Percentiles rank a stretch among this genome's conserved stretches.
These are phyloP conservation scores for Gonium pectorale DNA, from an alignment of 139 green algal species.

Conservation along the genomic window DNA sequence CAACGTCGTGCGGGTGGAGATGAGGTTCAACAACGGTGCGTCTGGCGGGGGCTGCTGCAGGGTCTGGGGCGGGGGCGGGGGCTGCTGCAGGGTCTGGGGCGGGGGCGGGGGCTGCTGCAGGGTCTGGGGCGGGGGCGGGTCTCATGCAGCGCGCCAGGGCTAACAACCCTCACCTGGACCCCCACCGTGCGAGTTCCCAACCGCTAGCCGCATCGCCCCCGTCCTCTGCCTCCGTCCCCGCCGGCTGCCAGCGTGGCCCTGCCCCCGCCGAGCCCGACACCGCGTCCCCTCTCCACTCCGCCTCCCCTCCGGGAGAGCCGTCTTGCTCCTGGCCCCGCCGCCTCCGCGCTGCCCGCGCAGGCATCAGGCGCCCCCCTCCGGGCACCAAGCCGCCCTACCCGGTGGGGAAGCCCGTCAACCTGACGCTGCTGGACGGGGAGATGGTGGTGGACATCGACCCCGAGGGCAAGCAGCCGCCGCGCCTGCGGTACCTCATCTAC, in stretches of 20 bases:
- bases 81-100: too few species aligned
- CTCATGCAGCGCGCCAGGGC: too few species aligned
- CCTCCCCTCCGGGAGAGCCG: too few species aligned
- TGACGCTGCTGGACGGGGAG: conserved; percentile 96
- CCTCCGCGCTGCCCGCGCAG: not conserved
- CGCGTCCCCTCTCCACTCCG: not conserved
- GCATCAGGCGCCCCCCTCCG: conserved; percentile 5
- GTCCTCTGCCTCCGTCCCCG: not conserved
- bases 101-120: not conserved
- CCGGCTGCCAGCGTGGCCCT: not conserved
- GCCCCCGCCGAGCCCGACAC: not conserved
- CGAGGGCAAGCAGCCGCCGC: not conserved
- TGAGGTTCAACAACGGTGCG: conserved; percentile 72
- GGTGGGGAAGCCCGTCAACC: conserved; percentile 58
- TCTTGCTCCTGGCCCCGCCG: too few species aligned
- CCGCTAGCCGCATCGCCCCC: not conserved
- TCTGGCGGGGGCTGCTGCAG: not conserved
- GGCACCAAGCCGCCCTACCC: conserved; percentile 23
- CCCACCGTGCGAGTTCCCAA: too few species aligned
- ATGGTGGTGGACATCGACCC: conserved; percentile 92
- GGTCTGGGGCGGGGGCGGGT: not conserved
- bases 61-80: not conserved
- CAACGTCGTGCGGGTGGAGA: conserved; percentile 69
- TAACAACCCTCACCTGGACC: too few species aligned
- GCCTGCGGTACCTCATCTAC: conserved; percentile 85